Evolutionary conservation across 192 early-diverging fungal species (phyloP).

Genomic region (Coemansia sp.): DNA sequence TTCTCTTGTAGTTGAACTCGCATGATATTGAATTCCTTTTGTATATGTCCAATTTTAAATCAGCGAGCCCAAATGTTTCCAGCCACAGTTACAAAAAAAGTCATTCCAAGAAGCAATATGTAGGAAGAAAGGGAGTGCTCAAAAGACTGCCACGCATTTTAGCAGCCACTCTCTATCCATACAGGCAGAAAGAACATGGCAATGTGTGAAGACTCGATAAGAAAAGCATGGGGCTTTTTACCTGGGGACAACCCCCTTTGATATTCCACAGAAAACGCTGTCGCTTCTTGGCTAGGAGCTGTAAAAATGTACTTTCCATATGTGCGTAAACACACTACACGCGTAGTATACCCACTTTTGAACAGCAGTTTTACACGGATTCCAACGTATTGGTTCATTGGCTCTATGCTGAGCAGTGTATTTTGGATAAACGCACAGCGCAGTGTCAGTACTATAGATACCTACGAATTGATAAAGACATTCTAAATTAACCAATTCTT

Average conservation of each 20-base stretch:
- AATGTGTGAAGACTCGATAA: not conserved
- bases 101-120: not conserved
- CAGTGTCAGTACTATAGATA: too few species aligned
- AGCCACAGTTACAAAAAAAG: conserved; percentile 2
- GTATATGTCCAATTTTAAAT: not conserved
- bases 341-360: not conserved
- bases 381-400: not conserved
- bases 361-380: not conserved
- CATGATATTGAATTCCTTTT: not conserved
- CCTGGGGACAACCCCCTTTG: not conserved
- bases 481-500: not conserved
- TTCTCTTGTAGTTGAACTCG: not conserved
- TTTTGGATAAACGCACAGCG: too few species aligned
- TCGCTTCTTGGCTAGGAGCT: not conserved
- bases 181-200: not conserved
- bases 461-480: not conserved
- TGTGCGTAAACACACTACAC: not conserved
- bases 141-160: conserved; percentile 6
- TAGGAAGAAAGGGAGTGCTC: conserved; percentile 5
- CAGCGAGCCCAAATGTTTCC: not conserved
- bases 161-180: not conserved
- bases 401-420: not conserved
- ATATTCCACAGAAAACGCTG: not conserved
- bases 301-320: not conserved
- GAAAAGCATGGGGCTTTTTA: not conserved